Percentiles rank a stretch among this genome's conserved stretches.
These are phyloP conservation scores for Dovyalis caffra DNA, from an alignment of 345 rosid species.

Conservation along the genomic window DNA sequence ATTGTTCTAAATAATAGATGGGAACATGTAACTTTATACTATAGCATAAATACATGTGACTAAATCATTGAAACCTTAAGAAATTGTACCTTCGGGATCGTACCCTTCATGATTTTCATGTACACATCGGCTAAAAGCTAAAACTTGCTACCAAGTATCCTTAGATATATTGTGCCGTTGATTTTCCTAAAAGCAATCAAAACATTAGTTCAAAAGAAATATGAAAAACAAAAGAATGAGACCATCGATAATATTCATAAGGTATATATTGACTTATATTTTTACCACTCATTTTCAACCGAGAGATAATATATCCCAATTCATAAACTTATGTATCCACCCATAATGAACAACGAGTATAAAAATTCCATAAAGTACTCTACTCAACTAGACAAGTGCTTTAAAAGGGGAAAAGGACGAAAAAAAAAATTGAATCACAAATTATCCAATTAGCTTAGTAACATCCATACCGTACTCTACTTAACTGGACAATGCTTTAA, in stretches of 20 bases:
- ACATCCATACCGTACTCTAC: too few species aligned
- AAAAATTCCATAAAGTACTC: conserved; percentile 1
- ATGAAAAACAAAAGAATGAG: not conserved
- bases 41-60: not conserved
- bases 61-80: conserved; percentile 3
- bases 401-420: too few species aligned
- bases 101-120: conserved; percentile 93
- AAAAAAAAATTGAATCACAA: too few species aligned
- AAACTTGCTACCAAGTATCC: conserved; percentile 98
- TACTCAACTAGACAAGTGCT: too few species aligned
- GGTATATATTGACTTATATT: not conserved
- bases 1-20: not conserved
- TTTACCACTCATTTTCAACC: not conserved
- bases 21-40: not conserved
- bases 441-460: too few species aligned
- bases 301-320: not conserved
- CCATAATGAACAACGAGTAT: not conserved
- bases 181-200: conserved; percentile 50
- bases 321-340: not conserved
- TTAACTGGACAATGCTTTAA: not conserved
- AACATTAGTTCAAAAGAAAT: conserved; percentile 6
- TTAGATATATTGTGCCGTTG: conserved; percentile 87
- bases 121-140: conserved; percentile 88
- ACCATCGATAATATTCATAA: not conserved
- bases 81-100: conserved; percentile 81